Base-by-base conservation (phyloP, 768 basidiomycete species). In the Crucibulum laeve region DNA sequence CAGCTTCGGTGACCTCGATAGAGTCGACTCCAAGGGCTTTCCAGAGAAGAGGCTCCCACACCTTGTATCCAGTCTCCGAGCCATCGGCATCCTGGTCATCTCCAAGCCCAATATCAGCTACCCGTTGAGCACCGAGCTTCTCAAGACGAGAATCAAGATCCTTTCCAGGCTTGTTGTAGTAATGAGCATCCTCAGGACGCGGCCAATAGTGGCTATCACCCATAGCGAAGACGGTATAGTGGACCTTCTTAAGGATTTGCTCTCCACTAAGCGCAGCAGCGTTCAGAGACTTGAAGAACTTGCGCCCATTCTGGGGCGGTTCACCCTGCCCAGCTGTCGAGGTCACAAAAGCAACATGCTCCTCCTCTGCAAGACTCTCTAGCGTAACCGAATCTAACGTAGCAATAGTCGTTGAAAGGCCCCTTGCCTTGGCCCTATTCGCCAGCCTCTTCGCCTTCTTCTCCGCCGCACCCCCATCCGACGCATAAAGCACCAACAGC, bases 201-300 rank as follows among this genome's bases (percentile, higher is more conserved):
- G 96, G 96, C 96, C 96, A 99, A 69, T 99, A 99, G 66, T 96
- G 94, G 61, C 88, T 94, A 63, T 99, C 96, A 48, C 96, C 96
- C 82, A 99, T 87, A 38, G 74, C 95, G 53, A 98, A 96, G 34
- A 98, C 92, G 42, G 84, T 66, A 63, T 79, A 89, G 57, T 79
- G 84, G 46, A 92, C 69, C 48, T 82, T 83, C 41, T 68, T 49
- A 33, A 92, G 69, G 4, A 75, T 68, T 43, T 67, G 71, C 40
- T 85, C 83, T 15, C 79, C 79, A n/a, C 70, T 70, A 7, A 70
- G 65, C 2, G 70, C 67, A 5, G 80, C 77, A 5, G 82, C 83
- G 52, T 87, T 87, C 53, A 96, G 54, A 3, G 87, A 74, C 68
- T 95, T 97, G 75, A 86, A 85, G 58, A 94, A 81, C 34, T 81